Conservation (phyloP, 2,329 filamentous ascomycete species). For the Epichloe aotearoae region DNA sequence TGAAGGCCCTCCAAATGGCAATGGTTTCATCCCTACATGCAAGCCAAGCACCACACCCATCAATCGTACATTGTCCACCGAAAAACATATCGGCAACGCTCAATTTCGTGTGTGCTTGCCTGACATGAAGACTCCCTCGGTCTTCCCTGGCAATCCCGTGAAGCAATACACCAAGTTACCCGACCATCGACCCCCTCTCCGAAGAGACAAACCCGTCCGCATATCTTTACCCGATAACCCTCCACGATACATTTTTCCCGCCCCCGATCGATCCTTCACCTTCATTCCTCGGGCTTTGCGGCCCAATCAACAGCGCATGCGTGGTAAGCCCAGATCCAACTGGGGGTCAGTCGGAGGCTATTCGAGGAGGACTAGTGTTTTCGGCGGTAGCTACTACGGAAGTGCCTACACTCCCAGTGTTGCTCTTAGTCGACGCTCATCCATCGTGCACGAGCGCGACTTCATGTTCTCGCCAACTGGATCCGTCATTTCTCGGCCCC, state of each 20-base stretch:
- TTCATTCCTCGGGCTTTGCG: slow-evolving; percentile 92
- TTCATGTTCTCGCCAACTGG: slow-evolving; percentile 68
- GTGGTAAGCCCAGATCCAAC: slow-evolving; percentile 58
- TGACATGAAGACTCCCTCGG: slow-evolving; percentile 53
- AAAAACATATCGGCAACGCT: slow-evolving; percentile 70
- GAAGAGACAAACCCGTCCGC: slow-evolving; percentile 90
- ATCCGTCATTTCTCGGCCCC: slow-evolving; percentile 59
- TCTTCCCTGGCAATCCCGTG: slow-evolving; percentile 64
- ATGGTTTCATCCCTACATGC: slow-evolving; percentile 41
- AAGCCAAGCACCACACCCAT: slow-evolving; percentile 50
- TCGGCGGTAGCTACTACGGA: slow-evolving; percentile 54
- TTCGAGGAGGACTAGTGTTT: slow-evolving; percentile 74
- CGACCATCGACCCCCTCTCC: slow-evolving; percentile 89
- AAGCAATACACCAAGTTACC: slow-evolving; percentile 90
- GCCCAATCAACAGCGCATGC: slow-evolving; percentile 73
- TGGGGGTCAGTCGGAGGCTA: slow-evolving; percentile 51
- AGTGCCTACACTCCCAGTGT: slow-evolving; percentile 79
- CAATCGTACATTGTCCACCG: slow-evolving; percentile 69
- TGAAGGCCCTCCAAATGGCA: slow-evolving; percentile 41
- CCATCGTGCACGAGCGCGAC: slow-evolving; percentile 54
- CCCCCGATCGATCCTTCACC: slow-evolving; percentile 83
- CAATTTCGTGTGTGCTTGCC: slow-evolving; percentile 73
- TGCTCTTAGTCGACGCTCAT: slow-evolving; percentile 80
- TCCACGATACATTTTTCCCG: slow-evolving; percentile 83
- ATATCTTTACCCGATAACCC: slow-evolving; percentile 73